Evolutionary conservation across 495 filamentous ascomycete genomes (phyloP), one percentile per base, ranked within the genome.

Genomic region (Glarea lozoyensis): DNA sequence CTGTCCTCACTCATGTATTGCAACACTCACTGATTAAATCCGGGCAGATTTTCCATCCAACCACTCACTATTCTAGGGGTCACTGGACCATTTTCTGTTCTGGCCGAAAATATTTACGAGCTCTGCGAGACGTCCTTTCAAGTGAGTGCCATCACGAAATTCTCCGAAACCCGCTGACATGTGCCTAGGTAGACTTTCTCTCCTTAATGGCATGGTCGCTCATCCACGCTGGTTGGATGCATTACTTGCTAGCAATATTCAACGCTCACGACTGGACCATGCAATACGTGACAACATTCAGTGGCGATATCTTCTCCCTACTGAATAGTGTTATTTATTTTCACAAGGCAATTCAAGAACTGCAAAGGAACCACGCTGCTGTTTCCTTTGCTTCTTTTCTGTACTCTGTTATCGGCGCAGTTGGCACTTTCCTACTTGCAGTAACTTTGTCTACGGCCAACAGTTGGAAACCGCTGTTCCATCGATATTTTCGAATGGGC

Each of bases 241-340:
- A 81, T 52, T 81, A 75, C 55, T 53, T 85, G 4, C 62, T 85
- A 13, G 81, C 81, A 37, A 75, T 83, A 29, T 69, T 84, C 50
- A 85, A 86, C 56, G 81, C 79, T 16, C 81, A 84, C 46, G 79
- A 84, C 59, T 86, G 77, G 78, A 83, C 81, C 1, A 86, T 86
- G 81, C 69, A 75, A 42, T 85, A 86, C 53, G 81, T 86, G 17
- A 86, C 81, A 0, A 81, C 69, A 4, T 85, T 85, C 52, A 76
- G 70, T 19, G 81, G 75, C 12, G 81, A 86, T 52, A 80, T 84
- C 17, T 85, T 84, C 55, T 79, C 77, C 1, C 71, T 85, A 0
- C 60, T 84, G 2, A 84, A 84, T 57, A 79, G 75, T 51, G 71
- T 84, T 42, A 86, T 86, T 46, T 86, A 86, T 57, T 83, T 86